Percentiles rank a stretch among this genome's conserved stretches.
Evolutionary conservation across 805 yeast species (phyloP).

Genomic region (Zygosaccharomyces gambellarensis): DNA sequence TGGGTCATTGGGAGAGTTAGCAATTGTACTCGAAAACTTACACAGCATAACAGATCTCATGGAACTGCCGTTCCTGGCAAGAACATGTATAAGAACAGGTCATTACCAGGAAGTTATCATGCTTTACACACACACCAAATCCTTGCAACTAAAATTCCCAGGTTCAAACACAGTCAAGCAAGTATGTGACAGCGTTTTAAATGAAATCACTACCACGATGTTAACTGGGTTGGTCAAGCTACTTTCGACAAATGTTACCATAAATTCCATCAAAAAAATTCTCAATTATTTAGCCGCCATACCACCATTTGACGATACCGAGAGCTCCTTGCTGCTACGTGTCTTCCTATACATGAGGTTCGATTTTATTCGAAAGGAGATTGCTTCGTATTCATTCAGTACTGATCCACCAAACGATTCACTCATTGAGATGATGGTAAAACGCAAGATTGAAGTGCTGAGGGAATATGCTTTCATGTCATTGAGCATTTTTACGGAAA

Average conservation of each 20-base stretch:
- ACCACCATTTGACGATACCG: conserved; percentile 43
- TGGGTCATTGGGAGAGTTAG: conserved; percentile 23
- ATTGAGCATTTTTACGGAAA: conserved; percentile 22
- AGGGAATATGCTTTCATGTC: conserved; percentile 54
- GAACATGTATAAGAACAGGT: conserved; percentile 80
- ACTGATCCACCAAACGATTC: conserved; percentile 19
- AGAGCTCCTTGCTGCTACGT: conserved; percentile 38
- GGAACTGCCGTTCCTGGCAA: conserved; percentile 77
- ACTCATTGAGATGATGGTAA: conserved; percentile 39
- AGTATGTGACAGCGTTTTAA: conserved; percentile 22
- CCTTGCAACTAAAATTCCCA: conserved; percentile 67
- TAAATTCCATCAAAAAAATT: conserved; percentile 72
- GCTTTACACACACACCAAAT: conserved; percentile 65
- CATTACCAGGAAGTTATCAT: conserved; percentile 88
- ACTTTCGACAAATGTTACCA: conserved; percentile 70
- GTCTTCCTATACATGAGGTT: conserved; percentile 64
- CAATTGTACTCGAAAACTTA: conserved; percentile 51
- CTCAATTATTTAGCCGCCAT: conserved; percentile 70
- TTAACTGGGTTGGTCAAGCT: conserved; percentile 62
- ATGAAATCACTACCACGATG: conserved; percentile 49
- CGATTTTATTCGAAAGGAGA: conserved; percentile 60
- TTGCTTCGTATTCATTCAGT: conserved; percentile 38
- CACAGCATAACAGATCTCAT: conserved; percentile 71
- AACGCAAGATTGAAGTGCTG: conserved; percentile 74
- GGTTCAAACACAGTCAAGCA: conserved; percentile 30